These are phyloP conservation scores for Annulohypoxylon bovei DNA, from an alignment of 495 filamentous ascomycete species.

Conservation along the genomic window DNA sequence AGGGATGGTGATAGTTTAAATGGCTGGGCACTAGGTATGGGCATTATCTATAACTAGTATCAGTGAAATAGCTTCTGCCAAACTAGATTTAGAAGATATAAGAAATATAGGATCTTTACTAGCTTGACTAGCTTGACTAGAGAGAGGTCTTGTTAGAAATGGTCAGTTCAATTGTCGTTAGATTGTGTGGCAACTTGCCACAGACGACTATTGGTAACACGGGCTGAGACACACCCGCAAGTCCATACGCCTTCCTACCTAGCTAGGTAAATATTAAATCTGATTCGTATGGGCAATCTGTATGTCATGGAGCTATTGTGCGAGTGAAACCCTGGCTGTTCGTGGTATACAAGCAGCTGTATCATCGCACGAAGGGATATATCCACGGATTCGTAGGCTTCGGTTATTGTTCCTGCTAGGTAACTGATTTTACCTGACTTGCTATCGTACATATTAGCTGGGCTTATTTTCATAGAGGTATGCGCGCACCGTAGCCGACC, in stretches of 20 bases:
- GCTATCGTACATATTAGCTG: background rate
- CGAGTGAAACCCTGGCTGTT: too few species aligned
- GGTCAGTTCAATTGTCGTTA: conserved; percentile 10
- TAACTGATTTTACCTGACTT: conserved; percentile 1
- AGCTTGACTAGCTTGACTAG: too few species aligned
- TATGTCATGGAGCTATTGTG: too few species aligned
- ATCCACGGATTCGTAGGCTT: background rate
- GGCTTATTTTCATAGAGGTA: background rate
- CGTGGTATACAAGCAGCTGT: too few species aligned
- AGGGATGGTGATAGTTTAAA: too few species aligned
- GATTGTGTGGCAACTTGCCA: conserved; percentile 21
- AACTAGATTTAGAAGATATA: too few species aligned
- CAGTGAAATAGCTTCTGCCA: too few species aligned
- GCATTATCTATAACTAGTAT: too few species aligned
- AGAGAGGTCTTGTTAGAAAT: too few species aligned
- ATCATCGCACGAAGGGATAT: background rate
- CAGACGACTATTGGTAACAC: conserved; percentile 28
- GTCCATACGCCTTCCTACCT: background rate
- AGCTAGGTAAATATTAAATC: background rate
- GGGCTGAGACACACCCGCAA: conserved; percentile 32
- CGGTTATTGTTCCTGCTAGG: background rate
- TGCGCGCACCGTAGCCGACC: background rate
- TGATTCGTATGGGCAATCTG: background rate
- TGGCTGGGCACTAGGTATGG: too few species aligned
- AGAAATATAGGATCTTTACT: too few species aligned